Conservation (phyloP, 805 yeast species). For the Schwanniomyces yamadae region DNA sequence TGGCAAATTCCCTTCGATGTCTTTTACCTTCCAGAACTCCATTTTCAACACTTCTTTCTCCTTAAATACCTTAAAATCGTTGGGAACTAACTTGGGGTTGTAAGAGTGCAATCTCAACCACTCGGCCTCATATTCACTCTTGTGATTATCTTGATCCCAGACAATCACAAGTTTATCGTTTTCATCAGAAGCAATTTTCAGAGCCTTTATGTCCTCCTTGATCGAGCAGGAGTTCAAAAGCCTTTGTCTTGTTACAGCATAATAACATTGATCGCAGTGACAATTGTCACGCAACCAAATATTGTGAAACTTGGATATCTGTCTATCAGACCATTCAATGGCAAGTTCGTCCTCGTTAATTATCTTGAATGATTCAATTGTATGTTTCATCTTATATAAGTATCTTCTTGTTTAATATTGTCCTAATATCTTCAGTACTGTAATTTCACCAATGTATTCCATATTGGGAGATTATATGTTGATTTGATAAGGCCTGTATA, state of each 20-base stretch:
- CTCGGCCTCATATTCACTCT: conserved; percentile 30
- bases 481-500: no score
- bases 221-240: conserved; percentile 53
- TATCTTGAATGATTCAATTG: not conserved
- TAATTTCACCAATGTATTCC: no score
- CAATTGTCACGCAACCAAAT: conserved; percentile 70
- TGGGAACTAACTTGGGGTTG: conserved; percentile 45
- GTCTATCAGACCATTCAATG: conserved; percentile 7
- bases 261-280: conserved; percentile 55
- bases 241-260: conserved; percentile 56
- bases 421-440: no score
- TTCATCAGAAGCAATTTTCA: conserved; percentile 6
- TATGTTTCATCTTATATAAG: conserved; percentile 3
- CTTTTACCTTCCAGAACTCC: conserved; percentile 45
- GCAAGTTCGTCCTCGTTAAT: conserved; percentile 2
- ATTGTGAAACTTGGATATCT: conserved; percentile 33
- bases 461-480: no score
- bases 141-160: conserved; percentile 46
- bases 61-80: conserved; percentile 24
- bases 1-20: conserved; percentile 42
- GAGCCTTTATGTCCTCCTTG: conserved; percentile 27
- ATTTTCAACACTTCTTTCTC: conserved; percentile 28
- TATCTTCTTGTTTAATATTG: no score
- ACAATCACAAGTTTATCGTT: conserved; percentile 15
- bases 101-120: conserved; percentile 55